Evolutionary conservation across 495 filamentous ascomycete species (phyloP), one percentile per base, ranked within the genome.

Genomic region (Penicillium fimorum): DNA sequence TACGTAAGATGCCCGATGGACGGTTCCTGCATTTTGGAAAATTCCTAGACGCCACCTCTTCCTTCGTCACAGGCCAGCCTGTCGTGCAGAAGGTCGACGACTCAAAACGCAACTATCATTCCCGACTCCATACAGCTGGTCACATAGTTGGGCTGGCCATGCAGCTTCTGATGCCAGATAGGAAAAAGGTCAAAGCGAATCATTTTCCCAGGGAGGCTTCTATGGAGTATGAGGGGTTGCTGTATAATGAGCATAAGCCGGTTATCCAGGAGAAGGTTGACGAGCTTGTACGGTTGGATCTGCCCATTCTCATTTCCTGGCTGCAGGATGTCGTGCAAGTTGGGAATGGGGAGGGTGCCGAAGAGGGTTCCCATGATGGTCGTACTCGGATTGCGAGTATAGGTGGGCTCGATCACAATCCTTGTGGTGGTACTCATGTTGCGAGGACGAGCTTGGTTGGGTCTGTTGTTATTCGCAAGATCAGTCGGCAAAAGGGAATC

Each of bases 381-480:
- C 58, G 60, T 29, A 57, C 61, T 24, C 65, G 77, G 25, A 65
- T 79, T 41, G 84, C 84, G 13, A 79, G 78, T 57, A 82, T 86
- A 56, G 77, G 77, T 25, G 84, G 82, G 11, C 70, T 80, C 17
- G 84, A 83, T 69, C 74, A 72, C 20, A 84, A 83, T 67, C 84
- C 84, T 4, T 88, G 85, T 58, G 84, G 85, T 5, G 84, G 84
- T 1, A 88, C 85, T 41, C 84, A 88, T 73, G 82, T 88, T 9
- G 64, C 70, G 37, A 73, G 68, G 33, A 83, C 81, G 47, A 66
- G 73, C 22, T 49, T 70, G 53, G 79, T 78, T 43, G 84, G 84
- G 12, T 69, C 76, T 61, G 79, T 81, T 43, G 76, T 68, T 35
- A 82, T 88, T 33, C 80, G 77, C 70, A 86, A 85, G 71, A 81